Percentiles rank a stretch among this genome's conserved stretches.
phyloP scores from a whole-genome alignment of 2,329 filamentous ascomycete genomes.

The Ophiostoma quercus region DNA sequence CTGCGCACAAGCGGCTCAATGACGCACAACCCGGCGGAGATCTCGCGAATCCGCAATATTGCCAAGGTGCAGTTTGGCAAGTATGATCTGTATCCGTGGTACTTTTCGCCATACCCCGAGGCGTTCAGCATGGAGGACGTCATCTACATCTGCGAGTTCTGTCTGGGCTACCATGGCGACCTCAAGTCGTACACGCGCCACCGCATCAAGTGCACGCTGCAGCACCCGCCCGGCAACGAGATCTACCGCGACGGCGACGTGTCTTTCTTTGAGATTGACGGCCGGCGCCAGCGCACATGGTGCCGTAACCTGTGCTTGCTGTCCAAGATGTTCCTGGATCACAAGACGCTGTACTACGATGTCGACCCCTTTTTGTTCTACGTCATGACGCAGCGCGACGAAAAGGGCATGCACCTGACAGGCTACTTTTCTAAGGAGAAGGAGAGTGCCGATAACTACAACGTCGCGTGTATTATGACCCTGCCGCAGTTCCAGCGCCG shows the following conservation, averaged over 20 bases:
- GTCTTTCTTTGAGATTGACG: slow-evolving; percentile 96
- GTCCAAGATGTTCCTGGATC: slow-evolving; percentile 93
- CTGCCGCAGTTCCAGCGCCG: slow-evolving; percentile 94
- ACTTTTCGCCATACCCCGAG: slow-evolving; percentile 95
- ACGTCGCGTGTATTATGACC: slow-evolving; percentile 95
- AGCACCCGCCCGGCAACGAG: slow-evolving; percentile 94
- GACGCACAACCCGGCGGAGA: slow-evolving; percentile 97
- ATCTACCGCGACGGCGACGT: slow-evolving; percentile 94
- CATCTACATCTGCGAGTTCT: slow-evolving; percentile 97
- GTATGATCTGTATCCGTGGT: slow-evolving; percentile 93
- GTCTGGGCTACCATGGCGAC: slow-evolving; percentile 83
- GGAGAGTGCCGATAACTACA: slow-evolving; percentile 93
- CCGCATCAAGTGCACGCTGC: slow-evolving; percentile 79
- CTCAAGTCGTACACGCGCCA: slow-evolving; percentile 78
- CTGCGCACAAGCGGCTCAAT: slow-evolving; percentile 90
- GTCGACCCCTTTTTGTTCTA: slow-evolving; percentile 99
- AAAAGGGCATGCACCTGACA: slow-evolving; percentile 89
- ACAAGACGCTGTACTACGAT: slow-evolving; percentile 98
- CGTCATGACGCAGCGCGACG: slow-evolving; percentile 86
- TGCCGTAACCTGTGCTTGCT: slow-evolving; percentile 93
- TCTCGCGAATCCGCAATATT: slow-evolving; percentile 91
- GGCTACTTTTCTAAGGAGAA: slow-evolving; percentile 99
- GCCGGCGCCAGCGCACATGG: slow-evolving; percentile 87
- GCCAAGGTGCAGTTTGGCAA: slow-evolving; percentile 91
- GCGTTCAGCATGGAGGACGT: slow-evolving; percentile 81